These are phyloP conservation scores for Penicillium sp. DNA, from an alignment of 2,329 filamentous ascomycete species.

Conservation along the genomic window DNA sequence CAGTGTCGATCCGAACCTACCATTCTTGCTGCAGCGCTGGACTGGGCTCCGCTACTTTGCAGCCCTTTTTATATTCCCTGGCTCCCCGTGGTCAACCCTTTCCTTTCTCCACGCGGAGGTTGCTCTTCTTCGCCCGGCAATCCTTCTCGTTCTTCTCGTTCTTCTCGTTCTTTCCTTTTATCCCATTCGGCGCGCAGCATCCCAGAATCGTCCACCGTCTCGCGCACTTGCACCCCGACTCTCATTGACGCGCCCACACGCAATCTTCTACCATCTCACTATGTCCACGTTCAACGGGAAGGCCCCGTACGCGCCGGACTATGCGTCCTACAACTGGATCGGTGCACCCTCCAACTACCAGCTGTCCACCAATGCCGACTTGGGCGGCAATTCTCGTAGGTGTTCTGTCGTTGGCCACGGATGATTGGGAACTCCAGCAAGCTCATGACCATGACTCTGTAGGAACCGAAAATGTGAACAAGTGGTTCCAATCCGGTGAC, in stretches of 20 bases:
- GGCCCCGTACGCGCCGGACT: constrained; percentile 39
- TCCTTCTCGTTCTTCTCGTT: no score
- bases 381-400: constrained; percentile 78
- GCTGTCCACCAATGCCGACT: constrained; percentile 52
- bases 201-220: constrained; percentile 4
- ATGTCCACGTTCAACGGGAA: constrained; percentile 33
- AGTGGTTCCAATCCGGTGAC: constrained; percentile 90
- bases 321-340: constrained; percentile 51
- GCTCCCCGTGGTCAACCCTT: constrained; percentile 22
- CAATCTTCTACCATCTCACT: constrained; percentile 4
- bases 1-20: constrained; percentile 26
- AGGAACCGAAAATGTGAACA: constrained; percentile 87
- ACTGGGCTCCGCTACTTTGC: constrained; percentile 11
- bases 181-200: constrained; percentile 1
- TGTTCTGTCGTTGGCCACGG: constrained; percentile 20
- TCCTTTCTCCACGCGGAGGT: no score
- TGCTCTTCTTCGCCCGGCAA: no score
- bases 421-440: not conserved
- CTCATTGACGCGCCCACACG: constrained; percentile 1
- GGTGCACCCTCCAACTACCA: constrained; percentile 46
- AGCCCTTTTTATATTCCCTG: constrained; percentile 24
- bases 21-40: no score
- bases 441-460: constrained; percentile 13
- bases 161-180: no score
- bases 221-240: constrained; percentile 1